Evolutionary conservation across 139 green algal species (phyloP).

Genomic region (Yamagishiella unicocca): DNA sequence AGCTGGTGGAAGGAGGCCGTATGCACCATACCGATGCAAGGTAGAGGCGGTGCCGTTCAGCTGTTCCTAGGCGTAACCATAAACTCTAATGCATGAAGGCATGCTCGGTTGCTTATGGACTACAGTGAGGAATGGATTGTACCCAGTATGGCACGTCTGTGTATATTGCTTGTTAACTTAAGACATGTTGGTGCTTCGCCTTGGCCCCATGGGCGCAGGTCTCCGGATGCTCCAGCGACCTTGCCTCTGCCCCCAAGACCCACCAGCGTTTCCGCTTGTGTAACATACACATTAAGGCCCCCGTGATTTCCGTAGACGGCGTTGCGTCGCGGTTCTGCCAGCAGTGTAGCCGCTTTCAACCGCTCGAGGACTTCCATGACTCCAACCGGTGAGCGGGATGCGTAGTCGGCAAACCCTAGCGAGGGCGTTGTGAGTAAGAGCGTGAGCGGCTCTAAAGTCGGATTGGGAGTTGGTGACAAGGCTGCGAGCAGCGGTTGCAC

Average conservation of each 20-base stretch:
- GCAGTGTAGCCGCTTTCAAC: conserved; percentile 29
- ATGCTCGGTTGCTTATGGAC: too few species aligned
- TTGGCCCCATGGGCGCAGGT: neutral
- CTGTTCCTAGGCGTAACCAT: too few species aligned
- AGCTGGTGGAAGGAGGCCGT: neutral
- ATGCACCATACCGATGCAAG: neutral
- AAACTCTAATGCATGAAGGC: too few species aligned
- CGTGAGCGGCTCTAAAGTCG: neutral
- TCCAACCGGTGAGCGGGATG: neutral
- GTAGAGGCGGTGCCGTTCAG: too few species aligned
- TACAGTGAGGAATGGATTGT: too few species aligned
- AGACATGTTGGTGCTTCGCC: neutral
- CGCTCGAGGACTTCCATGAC: neutral
- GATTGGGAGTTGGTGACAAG: too few species aligned
- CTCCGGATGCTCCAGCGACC: neutral
- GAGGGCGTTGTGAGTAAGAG: neutral
- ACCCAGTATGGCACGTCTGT: too few species aligned
- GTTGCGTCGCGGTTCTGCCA: conserved; percentile 24
- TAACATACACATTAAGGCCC: conserved; percentile 31
- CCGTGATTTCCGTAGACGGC: conserved; percentile 7
- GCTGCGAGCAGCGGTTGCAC: too few species aligned
- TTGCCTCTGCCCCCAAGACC: conserved; percentile 2
- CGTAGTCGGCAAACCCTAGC: neutral
- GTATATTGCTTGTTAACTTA: neutral
- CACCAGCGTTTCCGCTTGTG: conserved; percentile 30